Evolutionary conservation across 257 asterid genomes (phyloP).

Genomic region (Solanum habrochaites): DNA sequence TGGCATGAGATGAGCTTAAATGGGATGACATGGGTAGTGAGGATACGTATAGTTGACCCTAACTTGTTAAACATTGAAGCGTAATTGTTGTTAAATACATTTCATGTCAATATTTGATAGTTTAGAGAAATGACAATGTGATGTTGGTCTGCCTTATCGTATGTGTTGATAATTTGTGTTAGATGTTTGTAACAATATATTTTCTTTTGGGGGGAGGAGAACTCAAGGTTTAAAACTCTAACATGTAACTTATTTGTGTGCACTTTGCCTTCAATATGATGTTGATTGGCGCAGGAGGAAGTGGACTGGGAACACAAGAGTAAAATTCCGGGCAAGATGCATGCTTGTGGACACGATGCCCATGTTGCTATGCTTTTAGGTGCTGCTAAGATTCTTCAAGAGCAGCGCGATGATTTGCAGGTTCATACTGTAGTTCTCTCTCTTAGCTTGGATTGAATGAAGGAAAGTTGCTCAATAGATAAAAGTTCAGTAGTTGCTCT

Average conservation of each 20-base stretch:
- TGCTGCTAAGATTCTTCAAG: constrained; percentile 60
- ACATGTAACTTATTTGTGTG: neutral
- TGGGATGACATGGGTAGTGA: neutral
- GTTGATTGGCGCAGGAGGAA: constrained; percentile 30
- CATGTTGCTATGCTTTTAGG: constrained; percentile 77
- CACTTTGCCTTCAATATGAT: neutral
- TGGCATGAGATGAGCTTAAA: neutral
- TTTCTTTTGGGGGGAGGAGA: neutral
- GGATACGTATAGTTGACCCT: neutral
- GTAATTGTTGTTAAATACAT: neutral
- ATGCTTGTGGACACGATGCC: constrained; percentile 75
- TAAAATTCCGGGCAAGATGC: constrained; percentile 62
- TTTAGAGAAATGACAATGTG: neutral
- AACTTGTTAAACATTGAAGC: neutral
- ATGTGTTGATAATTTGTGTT: neutral
- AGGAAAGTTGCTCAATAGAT: neutral
- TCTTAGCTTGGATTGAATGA: neutral
- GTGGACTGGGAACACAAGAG: constrained; percentile 76
- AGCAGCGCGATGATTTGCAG: constrained; percentile 25
- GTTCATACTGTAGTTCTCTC: constrained; percentile 13
- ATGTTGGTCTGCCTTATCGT: neutral
- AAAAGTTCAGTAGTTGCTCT: neutral
- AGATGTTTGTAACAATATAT: neutral
- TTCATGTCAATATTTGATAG: neutral
- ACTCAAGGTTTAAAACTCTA: neutral